Evolutionary conservation across 2,329 filamentous ascomycete genomes (phyloP), one percentile per base, ranked within the genome.

Genomic region (Teratosphaeria zuluensis): DNA sequence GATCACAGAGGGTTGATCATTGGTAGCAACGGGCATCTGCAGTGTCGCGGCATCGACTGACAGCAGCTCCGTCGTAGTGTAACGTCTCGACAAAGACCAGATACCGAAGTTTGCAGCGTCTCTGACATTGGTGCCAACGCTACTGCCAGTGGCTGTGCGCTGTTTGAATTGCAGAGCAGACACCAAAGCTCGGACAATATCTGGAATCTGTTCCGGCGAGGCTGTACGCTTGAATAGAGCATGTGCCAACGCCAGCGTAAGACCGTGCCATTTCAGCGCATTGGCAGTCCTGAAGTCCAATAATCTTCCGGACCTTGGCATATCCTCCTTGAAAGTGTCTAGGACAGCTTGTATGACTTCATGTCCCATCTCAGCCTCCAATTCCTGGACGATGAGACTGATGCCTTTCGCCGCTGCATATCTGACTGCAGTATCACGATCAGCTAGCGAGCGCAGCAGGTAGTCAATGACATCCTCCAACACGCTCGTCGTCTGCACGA

Each of bases 101-200:
- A 97, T 87, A 6, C 94, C 94, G 71, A 97, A 99, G 71, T 92
- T 96, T 2, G 94, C 90, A 12, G 94, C 92, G 75, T 99, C 94
- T 53, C 94, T 84, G 16, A 99, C 92, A 65, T 95, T 96, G 1
- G 89, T 87, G 1, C 94, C 94, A 11, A 92, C 80, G 2, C 90
- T 92, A 12, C 82, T 85, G n/a, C 94, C 92, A 2, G 90, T 90
- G 0, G 90, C 83, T 53, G 87, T 89, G 59, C 92, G 83, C 68
- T 96, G 90, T 72, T 99, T 92, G 69, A 97, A 99, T 0, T 85
- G 85, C 30, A 97, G 78, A 0, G 90, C 92, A 9, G 89, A 81
- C 0, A 95, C 76, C 16, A 97, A 78, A 1, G 88, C 86, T 59
- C 88, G 85, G 2, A 96, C 78, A 51, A 95, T 89, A 57, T 87